Evolutionary conservation across 2,329 filamentous ascomycete genomes (phyloP).

Genomic region (Paracoccidioides brasiliensis): DNA sequence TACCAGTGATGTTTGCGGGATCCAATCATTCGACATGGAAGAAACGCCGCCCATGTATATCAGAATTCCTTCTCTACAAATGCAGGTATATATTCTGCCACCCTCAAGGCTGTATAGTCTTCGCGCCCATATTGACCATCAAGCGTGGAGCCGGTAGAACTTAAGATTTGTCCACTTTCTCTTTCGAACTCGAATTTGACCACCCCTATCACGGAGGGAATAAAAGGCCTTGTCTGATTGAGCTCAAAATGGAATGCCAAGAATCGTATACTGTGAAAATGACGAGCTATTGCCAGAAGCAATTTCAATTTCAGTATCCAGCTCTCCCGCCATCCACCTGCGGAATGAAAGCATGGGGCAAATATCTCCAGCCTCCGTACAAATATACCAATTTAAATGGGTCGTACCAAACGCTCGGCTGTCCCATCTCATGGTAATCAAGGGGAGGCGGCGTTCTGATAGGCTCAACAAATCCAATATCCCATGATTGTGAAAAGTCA

Average conservation of each 20-base stretch:
- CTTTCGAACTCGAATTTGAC: constrained; percentile 7
- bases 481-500: not conserved
- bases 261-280: not conserved
- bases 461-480: not conserved
- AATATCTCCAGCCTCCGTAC: not conserved
- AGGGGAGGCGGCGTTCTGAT: not conserved
- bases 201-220: constrained; percentile 4
- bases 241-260: not conserved
- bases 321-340: not conserved
- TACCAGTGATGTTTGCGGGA: not conserved
- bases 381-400: not conserved
- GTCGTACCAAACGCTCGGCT: not conserved
- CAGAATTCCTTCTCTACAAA: constrained; percentile 9
- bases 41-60: constrained; percentile 9
- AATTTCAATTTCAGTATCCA: not conserved
- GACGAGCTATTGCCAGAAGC: not conserved
- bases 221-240: not conserved
- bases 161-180: constrained; percentile 8
- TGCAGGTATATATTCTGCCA: constrained; percentile 3
- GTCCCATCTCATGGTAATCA: not conserved
- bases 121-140: not conserved
- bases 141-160: constrained; percentile 3
- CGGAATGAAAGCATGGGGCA: not conserved
- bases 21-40: not conserved
- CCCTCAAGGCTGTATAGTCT: constrained; percentile 6